Evolutionary conservation across 2,329 filamentous ascomycete genomes (phyloP), one percentile per base, ranked within the genome.

Genomic region (Dryadomyces quercivorus): DNA sequence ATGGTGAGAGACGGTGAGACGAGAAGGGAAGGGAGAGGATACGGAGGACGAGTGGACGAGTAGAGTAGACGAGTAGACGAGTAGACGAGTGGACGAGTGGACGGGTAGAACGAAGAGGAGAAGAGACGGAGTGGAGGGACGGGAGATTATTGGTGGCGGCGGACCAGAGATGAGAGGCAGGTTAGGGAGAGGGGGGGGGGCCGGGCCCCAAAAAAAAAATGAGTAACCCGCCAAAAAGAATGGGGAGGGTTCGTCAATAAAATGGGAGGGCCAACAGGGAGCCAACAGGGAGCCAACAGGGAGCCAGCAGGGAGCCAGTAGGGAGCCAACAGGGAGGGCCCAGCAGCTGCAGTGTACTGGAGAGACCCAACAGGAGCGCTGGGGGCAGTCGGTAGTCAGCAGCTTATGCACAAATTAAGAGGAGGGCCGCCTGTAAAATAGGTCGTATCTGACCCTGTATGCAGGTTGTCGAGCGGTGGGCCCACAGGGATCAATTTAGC

Each of bases 61-160:
- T n/a, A n/a, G 26, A 31, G 26, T 31, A 8, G 26, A 31, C 26
- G 26, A 8, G 26, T 9, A 51, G 40, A n/a, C 16, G n/a, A 52
- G 44, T 31, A 31, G 48, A 21, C 16, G n/a, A 52, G 44, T 31
- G 8, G 26, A 31, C 26, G 26, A 31, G 26, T 31, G 26, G 26
- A 31, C 26, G 26, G 26, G 26, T 9, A 51, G 40, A n/a, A 15
- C n/a, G 16, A 26, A 44, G 13, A 16, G 38, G 36, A 18, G 34
- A n/a, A 22, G 15, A 34, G 40, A 12, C 31, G 16, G 9, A 31
- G 48, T 18, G 21, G 20, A 55, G 31, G 20, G 16, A 34, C 34
- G 51, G 51, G 48, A 55, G 54, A 55, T 51, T 55, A 52, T 55
- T 55, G 54, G 54, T 49, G 49, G 53, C 22, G 51, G 52, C 38